These are phyloP conservation scores for Coprinopsis sp. DNA, from an alignment of 768 basidiomycete species.

Conservation along the genomic window DNA sequence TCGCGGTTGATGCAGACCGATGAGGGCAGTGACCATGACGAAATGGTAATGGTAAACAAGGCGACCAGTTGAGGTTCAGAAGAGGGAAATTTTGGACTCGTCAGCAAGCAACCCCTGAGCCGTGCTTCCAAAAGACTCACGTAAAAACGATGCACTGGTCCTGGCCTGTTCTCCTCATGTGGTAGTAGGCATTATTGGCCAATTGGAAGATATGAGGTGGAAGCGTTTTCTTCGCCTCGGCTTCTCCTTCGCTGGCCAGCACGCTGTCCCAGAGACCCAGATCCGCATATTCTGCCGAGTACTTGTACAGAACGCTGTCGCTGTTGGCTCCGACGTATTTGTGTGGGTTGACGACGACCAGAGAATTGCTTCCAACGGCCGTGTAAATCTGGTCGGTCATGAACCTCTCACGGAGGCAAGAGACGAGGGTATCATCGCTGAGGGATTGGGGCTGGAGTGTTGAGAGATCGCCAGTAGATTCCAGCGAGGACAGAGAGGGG, in stretches of 20 bases:
- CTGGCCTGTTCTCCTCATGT: slow-evolving; percentile 90
- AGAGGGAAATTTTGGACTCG: too few species aligned
- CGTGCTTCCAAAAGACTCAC: slow-evolving; percentile 54
- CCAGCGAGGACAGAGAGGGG: neutral
- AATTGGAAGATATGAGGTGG: slow-evolving; percentile 92
- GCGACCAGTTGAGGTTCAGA: too few species aligned
- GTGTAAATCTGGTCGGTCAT: slow-evolving; percentile 84
- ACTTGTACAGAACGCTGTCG: slow-evolving; percentile 80
- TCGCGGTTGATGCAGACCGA: too few species aligned
- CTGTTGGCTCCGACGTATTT: slow-evolving; percentile 82
- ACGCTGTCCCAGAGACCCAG: slow-evolving; percentile 26
- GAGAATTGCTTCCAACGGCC: slow-evolving; percentile 57
- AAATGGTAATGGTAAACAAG: too few species aligned
- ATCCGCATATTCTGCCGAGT: slow-evolving; percentile 81
- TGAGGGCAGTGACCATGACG: too few species aligned
- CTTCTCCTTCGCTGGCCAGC: slow-evolving; percentile 7
- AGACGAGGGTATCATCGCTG: slow-evolving; percentile 81
- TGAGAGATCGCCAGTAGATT: slow-evolving; percentile 53
- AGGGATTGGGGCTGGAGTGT: slow-evolving; percentile 56
- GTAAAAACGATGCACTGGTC: slow-evolving; percentile 87
- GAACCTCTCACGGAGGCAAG: slow-evolving; percentile 82
- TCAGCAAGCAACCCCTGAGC: too few species aligned
- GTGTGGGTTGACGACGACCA: slow-evolving; percentile 91
- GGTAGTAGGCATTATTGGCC: slow-evolving; percentile 89
- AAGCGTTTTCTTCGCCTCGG: slow-evolving; percentile 51